These are phyloP conservation scores for Russula olivacea DNA, from an alignment of 768 basidiomycete species.

Conservation along the genomic window DNA sequence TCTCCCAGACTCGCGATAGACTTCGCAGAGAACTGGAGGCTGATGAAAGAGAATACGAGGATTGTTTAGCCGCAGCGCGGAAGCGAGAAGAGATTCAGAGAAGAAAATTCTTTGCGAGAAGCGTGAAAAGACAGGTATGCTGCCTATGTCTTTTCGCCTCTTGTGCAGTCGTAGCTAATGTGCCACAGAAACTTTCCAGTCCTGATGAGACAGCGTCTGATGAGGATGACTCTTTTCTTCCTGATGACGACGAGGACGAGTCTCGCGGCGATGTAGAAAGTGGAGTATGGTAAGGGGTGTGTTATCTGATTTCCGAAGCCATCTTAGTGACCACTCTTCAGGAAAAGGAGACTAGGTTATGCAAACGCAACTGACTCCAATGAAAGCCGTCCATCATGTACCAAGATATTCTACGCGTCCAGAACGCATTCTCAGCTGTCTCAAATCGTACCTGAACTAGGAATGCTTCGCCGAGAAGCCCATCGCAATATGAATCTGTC, in stretches of 20 bases:
- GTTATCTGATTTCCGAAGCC: not conserved
- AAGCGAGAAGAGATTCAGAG: slow-evolving; percentile 55
- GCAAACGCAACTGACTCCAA: slow-evolving; percentile 25
- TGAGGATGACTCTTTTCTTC: slow-evolving; percentile 14
- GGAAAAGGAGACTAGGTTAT: slow-evolving; percentile 3
- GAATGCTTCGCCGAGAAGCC: slow-evolving; percentile 51
- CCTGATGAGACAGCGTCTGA: slow-evolving; percentile 23
- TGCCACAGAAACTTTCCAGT: slow-evolving; percentile 1
- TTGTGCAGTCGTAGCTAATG: not conserved
- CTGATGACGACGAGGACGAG: slow-evolving; percentile 15
- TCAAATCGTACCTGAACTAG: slow-evolving; percentile 83
- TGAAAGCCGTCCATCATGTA: slow-evolving; percentile 54
- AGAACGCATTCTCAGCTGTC: slow-evolving; percentile 94
- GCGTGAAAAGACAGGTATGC: slow-evolving; percentile 55
- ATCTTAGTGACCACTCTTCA: not conserved
- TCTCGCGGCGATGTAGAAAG: not conserved
- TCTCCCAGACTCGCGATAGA: slow-evolving; percentile 62
- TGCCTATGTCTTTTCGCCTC: not conserved
- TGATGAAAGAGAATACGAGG: slow-evolving; percentile 58
- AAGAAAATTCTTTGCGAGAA: slow-evolving; percentile 49
- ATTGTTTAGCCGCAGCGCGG: slow-evolving; percentile 51
- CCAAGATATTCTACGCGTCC: slow-evolving; percentile 90
- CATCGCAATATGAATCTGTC: not conserved
- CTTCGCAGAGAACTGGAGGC: slow-evolving; percentile 60
- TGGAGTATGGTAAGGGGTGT: not conserved